Evolutionary conservation across 1,139 yeast genomes (phyloP).

Genomic region (Kodamaea arcana): DNA sequence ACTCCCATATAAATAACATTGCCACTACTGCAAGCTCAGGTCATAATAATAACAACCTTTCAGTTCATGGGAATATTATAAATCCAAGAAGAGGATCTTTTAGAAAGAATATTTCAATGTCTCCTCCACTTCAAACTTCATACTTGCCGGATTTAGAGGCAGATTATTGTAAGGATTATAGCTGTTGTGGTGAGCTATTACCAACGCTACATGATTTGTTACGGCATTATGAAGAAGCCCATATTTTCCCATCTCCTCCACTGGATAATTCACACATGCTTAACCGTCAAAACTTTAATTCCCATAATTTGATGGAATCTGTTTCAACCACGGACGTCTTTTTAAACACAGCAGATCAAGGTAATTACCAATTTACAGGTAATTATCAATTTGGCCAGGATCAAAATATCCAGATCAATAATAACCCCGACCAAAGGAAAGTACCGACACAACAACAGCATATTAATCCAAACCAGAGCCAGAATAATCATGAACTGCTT

Average conservation of each 20-base stretch:
- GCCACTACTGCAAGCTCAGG: conserved; percentile 9
- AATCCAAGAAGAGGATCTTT: conserved; percentile 45
- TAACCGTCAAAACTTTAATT: conserved; percentile 34
- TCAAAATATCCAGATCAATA: conserved; percentile 1
- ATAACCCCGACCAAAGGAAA: not conserved
- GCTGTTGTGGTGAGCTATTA: conserved; percentile 87
- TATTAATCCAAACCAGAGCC: conserved; percentile 6
- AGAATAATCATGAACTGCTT: conserved; percentile 10
- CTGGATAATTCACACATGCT: conserved; percentile 31
- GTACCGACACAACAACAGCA: conserved; percentile 2
- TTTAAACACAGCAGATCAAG: conserved; percentile 34
- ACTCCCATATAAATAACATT: conserved; percentile 13
- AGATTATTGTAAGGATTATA: conserved; percentile 92
- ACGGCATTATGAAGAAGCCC: conserved; percentile 95
- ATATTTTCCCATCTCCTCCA: conserved; percentile 74
- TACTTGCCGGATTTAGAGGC: conserved; percentile 91
- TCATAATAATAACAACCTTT: conserved; percentile 7
- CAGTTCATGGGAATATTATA: conserved; percentile 25
- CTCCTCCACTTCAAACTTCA: conserved; percentile 68
- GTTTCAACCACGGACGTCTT: conserved; percentile 90
- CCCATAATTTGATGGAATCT: conserved; percentile 58
- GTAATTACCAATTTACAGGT: conserved; percentile 10
- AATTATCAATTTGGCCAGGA: conserved; percentile 9
- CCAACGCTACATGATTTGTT: conserved; percentile 92
- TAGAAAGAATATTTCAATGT: conserved; percentile 41